These are phyloP conservation scores for Tubosaeta sp. DNA, from an alignment of 768 basidiomycete genomes.

Conservation along the genomic window DNA sequence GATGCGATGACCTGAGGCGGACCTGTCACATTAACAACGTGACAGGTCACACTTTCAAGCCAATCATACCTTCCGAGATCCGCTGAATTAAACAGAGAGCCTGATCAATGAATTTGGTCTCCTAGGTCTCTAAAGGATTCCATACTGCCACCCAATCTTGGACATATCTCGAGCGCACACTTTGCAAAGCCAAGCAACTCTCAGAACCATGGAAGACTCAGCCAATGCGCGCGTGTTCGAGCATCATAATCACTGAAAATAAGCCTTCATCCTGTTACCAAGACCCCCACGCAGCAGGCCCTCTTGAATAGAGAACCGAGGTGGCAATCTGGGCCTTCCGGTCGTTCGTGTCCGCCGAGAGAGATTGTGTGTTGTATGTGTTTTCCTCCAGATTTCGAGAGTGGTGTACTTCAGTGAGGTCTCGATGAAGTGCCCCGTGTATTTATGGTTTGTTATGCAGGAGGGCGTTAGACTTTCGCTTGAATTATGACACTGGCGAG, in stretches of 20 bases:
- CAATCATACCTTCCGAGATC: too few relatives aligned
- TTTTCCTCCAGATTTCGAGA: too few relatives aligned
- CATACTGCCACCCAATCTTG: not conserved
- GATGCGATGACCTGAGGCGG: conserved; percentile 2
- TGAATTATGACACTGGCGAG: conserved; percentile 1
- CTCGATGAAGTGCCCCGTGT: too few relatives aligned
- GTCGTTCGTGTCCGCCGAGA: not conserved
- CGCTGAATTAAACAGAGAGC: too few relatives aligned
- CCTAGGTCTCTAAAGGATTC: conserved; percentile 7
- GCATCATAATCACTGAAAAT: not conserved
- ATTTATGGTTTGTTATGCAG: not conserved
- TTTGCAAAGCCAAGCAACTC: not conserved
- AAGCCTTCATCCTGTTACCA: not conserved
- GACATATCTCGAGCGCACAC: not conserved
- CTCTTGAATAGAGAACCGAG: not conserved
- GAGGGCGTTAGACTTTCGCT: not conserved
- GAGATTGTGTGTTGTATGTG: not conserved
- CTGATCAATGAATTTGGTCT: too few relatives aligned
- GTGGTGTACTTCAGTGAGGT: too few relatives aligned
- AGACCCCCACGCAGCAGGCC: not conserved
- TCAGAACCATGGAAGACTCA: conserved; percentile 3
- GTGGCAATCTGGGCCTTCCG: not conserved
- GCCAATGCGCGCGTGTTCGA: not conserved
- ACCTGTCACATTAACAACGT: conserved; percentile 14
- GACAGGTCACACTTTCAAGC: conserved; percentile 20